Conservation (phyloP, 257 asterid species). For the Salvia splendens region DNA sequence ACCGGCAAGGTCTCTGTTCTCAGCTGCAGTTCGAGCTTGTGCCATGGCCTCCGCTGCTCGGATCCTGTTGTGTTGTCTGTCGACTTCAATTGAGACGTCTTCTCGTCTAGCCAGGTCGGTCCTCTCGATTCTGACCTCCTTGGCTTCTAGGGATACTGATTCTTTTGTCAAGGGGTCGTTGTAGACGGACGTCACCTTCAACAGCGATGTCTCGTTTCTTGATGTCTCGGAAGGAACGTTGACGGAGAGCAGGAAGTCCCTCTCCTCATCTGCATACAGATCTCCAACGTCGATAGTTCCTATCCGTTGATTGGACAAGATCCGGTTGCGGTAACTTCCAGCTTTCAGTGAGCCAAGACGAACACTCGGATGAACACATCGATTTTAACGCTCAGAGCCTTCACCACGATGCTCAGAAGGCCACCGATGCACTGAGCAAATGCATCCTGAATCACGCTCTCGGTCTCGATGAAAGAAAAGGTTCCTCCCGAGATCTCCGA, state of each 20-base stretch:
- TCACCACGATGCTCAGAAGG: slow-evolving; percentile 86
- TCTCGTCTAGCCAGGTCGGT: slow-evolving; percentile 44
- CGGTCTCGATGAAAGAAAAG: slow-evolving; percentile 93
- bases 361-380: slow-evolving; percentile 61
- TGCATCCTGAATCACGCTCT: slow-evolving; percentile 94
- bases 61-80: slow-evolving; percentile 80
- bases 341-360: slow-evolving; percentile 59
- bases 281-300: slow-evolving; percentile 86
- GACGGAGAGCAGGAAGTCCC: slow-evolving; percentile 73
- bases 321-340: slow-evolving; percentile 69
- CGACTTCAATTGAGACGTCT: slow-evolving; percentile 73
- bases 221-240: slow-evolving; percentile 66
- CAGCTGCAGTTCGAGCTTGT: slow-evolving; percentile 72
- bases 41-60: slow-evolving; percentile 91
- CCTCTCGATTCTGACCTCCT: slow-evolving; percentile 59
- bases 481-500: slow-evolving; percentile 96
- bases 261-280: slow-evolving; percentile 90
- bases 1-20: slow-evolving; percentile 63
- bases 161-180: slow-evolving; percentile 72
- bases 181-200: slow-evolving; percentile 68
- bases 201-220: slow-evolving; percentile 48
- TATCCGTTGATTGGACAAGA: slow-evolving; percentile 46
- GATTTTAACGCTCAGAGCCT: slow-evolving; percentile 59
- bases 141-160: slow-evolving; percentile 47
- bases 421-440: slow-evolving; percentile 99